Evolutionary conservation across 2,329 filamentous ascomycete genomes (phyloP).

Genomic region (Colletotrichum sp.): DNA sequence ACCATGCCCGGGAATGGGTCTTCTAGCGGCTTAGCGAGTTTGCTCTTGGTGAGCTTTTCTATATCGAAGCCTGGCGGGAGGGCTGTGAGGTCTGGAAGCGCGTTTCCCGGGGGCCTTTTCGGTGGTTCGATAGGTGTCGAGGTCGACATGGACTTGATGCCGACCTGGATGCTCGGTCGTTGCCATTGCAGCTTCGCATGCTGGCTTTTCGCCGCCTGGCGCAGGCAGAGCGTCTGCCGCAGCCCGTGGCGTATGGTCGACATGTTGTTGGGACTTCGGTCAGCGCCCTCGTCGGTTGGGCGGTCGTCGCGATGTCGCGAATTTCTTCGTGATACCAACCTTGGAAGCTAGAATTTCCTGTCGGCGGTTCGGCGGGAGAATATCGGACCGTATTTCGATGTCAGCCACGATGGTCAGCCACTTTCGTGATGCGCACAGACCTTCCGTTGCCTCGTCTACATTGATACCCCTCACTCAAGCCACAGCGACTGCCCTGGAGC

Average conservation of each 20-base stretch:
- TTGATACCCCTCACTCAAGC: not conserved
- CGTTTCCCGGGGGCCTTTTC: not conserved
- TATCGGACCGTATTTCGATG: not conserved
- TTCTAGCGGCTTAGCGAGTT: slow-evolving; percentile 1
- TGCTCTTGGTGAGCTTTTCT: not conserved
- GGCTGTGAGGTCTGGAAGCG: not conserved
- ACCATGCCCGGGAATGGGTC: slow-evolving; percentile 35
- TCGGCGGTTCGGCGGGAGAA: not conserved
- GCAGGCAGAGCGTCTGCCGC: slow-evolving; percentile 39
- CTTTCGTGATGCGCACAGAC: not conserved
- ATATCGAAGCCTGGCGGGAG: not conserved
- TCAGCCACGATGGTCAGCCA: not conserved
- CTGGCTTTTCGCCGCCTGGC: slow-evolving; percentile 32
- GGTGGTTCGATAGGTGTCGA: slow-evolving; percentile 19
- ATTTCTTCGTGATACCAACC: not conserved
- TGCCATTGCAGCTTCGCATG: slow-evolving; percentile 29
- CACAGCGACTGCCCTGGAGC: slow-evolving; percentile 6
- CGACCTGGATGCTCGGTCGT: slow-evolving; percentile 27
- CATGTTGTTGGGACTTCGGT: slow-evolving; percentile 30
- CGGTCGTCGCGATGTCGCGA: slow-evolving; percentile 10
- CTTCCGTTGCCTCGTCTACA: not conserved
- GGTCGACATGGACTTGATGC: slow-evolving; percentile 31
- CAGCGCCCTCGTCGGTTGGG: slow-evolving; percentile 8
- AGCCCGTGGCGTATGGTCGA: slow-evolving; percentile 36
- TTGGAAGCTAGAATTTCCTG: slow-evolving; percentile 18